Evolutionary conservation across 192 early-diverging fungal genomes (phyloP).

Genomic region (Radiomyces spectabilis): DNA sequence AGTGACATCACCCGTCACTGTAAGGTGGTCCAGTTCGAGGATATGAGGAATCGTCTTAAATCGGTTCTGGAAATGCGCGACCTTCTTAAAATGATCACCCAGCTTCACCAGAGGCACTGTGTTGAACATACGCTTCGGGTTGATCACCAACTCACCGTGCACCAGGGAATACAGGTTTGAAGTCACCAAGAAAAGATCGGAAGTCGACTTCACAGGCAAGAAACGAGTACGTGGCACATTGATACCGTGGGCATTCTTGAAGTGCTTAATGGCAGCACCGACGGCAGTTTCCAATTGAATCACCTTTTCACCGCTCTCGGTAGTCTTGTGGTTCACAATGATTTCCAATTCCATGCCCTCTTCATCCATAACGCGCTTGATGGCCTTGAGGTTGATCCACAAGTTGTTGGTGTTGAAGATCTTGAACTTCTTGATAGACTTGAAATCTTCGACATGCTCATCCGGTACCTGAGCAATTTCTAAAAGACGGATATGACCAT

Average conservation of each 20-base stretch:
- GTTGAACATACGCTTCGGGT: conserved; percentile 90
- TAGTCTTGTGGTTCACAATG: conserved; percentile 96
- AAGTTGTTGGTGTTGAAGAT: conserved; percentile 98
- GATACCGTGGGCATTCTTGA: conserved; percentile 87
- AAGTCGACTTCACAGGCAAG: conserved; percentile 97
- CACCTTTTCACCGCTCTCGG: conserved; percentile 89
- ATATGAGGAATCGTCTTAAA: conserved; percentile 95
- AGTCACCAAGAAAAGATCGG: conserved; percentile 94
- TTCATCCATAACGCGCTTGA: conserved; percentile 79
- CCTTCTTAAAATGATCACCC: conserved; percentile 98
- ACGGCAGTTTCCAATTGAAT: conserved; percentile 99
- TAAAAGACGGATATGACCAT: conserved; percentile 83
- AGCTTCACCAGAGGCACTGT: conserved; percentile 92
- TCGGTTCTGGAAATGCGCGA: conserved; percentile 70
- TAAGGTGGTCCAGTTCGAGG: conserved; percentile 94
- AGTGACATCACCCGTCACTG: conserved; percentile 97
- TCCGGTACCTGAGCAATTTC: conserved; percentile 99
- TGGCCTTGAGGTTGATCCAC: conserved; percentile 80
- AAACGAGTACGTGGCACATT: conserved; percentile 98
- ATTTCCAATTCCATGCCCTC: conserved; percentile 83
- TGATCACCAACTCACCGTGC: conserved; percentile 89
- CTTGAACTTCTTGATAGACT: conserved; percentile 99
- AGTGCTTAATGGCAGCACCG: conserved; percentile 98
- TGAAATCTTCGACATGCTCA: conserved; percentile 97
- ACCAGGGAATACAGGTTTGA: conserved; percentile 90